A percentile compares a stretch with the other conserved stretches of the same genome.
Conservation (phyloP, 2,329 filamentous ascomycete species). For the Exophiala dermatitidis region DNA sequence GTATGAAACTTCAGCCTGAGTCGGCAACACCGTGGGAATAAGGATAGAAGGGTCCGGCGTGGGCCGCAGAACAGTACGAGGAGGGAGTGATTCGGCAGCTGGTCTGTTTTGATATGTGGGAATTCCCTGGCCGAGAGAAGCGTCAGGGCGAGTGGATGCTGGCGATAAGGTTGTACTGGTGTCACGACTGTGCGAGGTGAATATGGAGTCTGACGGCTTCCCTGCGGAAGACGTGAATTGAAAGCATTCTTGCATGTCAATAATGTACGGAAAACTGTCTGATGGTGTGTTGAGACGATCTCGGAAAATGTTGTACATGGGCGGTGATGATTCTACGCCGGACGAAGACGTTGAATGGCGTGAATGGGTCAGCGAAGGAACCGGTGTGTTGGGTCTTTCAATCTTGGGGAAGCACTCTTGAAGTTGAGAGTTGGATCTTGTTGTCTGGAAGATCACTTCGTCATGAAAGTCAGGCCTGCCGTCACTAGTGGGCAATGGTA, state of each 20-base stretch:
- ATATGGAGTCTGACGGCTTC: no score
- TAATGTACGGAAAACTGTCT: neutral
- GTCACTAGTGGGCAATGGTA: neutral
- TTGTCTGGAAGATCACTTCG: neutral
- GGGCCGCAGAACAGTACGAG: neutral
- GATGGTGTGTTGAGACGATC: neutral
- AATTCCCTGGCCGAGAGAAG: neutral
- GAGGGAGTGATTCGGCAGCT: neutral
- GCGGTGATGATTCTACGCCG: neutral
- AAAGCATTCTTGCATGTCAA: neutral
- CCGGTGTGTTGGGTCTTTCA: slow-evolving; percentile 10
- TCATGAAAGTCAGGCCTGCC: no score
- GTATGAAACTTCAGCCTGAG: slow-evolving; percentile 16
- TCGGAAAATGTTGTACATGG: neutral
- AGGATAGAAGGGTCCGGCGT: neutral
- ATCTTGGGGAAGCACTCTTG: slow-evolving; percentile 1
- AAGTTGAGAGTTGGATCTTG: slow-evolving; percentile 1
- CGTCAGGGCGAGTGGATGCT: neutral
- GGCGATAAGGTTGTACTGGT: neutral
- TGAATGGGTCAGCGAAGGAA: slow-evolving; percentile 19
- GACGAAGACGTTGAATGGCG: slow-evolving; percentile 5
- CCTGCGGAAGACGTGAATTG: no score
- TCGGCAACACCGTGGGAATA: neutral
- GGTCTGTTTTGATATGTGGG: neutral
- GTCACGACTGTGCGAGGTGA: no score